Conservation (phyloP, 2,329 filamentous ascomycete species). For the Cytospora piceae region DNA sequence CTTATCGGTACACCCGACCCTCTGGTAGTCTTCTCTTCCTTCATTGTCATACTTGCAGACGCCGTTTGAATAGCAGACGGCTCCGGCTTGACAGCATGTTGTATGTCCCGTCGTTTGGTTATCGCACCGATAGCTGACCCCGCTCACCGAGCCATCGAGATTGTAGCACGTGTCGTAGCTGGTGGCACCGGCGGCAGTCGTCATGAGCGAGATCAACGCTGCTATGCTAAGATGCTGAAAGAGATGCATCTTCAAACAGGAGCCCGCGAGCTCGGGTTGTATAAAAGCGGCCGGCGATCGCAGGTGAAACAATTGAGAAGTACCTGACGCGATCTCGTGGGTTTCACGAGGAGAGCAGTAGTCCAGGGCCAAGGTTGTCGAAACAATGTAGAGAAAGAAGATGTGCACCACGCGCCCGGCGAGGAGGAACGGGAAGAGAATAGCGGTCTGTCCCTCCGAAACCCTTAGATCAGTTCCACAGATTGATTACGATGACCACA, state of each 20-base stretch:
- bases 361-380: neutral
- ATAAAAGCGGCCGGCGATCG: neutral
- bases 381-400: neutral
- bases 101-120: constrained; percentile 7
- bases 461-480: too few species aligned
- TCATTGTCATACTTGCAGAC: neutral
- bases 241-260: neutral
- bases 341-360: neutral
- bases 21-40: constrained; percentile 1
- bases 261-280: neutral
- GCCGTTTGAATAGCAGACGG: constrained; percentile 12
- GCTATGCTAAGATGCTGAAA: neutral
- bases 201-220: neutral
- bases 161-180: constrained; percentile 10
- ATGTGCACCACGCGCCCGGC: neutral
- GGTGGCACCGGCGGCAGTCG: too few species aligned
- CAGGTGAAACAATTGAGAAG: neutral
- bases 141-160: constrained; percentile 12
- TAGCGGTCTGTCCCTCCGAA: neutral
- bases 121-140: constrained; percentile 4
- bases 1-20: constrained; percentile 7
- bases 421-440: neutral
- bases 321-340: neutral
- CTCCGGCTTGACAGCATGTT: constrained; percentile 11
- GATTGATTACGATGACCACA: neutral